Evolutionary conservation across 2,329 filamentous ascomycete genomes (phyloP).

Genomic region (Aspergillus pseudonomiae): DNA sequence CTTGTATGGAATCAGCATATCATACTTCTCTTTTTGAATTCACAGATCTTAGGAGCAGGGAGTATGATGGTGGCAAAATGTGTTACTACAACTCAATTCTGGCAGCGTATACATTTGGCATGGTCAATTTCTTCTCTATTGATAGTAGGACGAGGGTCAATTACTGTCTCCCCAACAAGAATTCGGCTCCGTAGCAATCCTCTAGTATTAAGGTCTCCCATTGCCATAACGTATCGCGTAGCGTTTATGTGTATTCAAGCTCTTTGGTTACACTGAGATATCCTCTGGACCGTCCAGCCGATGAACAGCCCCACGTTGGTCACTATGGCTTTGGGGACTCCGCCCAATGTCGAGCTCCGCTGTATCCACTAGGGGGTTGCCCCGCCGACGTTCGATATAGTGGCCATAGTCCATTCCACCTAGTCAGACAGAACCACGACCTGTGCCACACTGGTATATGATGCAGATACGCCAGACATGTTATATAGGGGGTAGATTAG

Average conservation of each 20-base stretch:
- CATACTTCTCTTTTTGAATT: conserved; percentile 4
- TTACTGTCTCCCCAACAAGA: neutral
- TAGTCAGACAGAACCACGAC: no score
- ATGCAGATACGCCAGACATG: no score
- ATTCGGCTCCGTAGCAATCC: neutral
- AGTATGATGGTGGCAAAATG: conserved; percentile 20
- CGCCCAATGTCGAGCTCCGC: no score
- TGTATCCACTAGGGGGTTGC: no score
- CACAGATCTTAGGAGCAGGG: conserved; percentile 14
- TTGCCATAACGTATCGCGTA: neutral
- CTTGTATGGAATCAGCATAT: conserved; percentile 11
- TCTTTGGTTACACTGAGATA: conserved; percentile 6
- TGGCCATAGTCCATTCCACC: no score
- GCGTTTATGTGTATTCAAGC: neutral
- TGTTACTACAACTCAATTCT: conserved; percentile 3
- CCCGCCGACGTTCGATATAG: no score
- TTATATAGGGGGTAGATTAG: neutral
- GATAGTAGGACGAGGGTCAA: neutral
- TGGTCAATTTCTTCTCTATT: neutral
- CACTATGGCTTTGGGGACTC: no score
- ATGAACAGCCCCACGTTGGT: conserved; percentile 40
- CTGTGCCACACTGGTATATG: no score
- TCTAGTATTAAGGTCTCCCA: neutral
- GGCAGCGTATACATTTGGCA: neutral
- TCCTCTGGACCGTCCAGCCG: conserved; percentile 30